Conservation (phyloP, 2,329 filamentous ascomycete genomes). For the Claviceps lovelessii region DNA sequence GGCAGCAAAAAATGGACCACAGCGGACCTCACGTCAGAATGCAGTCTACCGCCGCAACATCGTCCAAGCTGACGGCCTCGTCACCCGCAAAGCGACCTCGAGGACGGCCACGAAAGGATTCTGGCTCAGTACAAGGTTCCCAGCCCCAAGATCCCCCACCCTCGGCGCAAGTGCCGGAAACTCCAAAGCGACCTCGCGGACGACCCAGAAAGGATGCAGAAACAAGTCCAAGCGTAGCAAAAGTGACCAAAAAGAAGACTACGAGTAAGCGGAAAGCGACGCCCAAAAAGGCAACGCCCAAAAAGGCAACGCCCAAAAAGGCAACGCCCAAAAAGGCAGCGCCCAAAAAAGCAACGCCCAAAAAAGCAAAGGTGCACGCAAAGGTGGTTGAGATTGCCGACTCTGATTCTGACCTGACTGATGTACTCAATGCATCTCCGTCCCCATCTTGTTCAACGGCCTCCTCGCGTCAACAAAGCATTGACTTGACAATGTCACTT, state of each 20-base stretch:
- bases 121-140: conserved; percentile 9
- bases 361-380: not conserved
- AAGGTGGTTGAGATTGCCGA: conserved; percentile 35
- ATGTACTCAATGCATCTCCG: conserved; percentile 17
- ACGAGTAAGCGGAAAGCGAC: not conserved
- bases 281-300: not conserved
- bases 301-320: no score
- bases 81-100: conserved; percentile 15
- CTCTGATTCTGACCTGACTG: conserved; percentile 28
- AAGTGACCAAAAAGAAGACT: not conserved
- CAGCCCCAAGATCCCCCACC: conserved; percentile 21
- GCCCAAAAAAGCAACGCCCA: not conserved
- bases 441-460: conserved; percentile 25
- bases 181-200: conserved; percentile 25
- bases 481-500: conserved; percentile 30
- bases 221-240: conserved; percentile 6
- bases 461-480: conserved; percentile 24
- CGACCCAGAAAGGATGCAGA: conserved; percentile 25
- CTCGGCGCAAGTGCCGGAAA: conserved; percentile 18
- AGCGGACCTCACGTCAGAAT: conserved; percentile 9
- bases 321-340: not conserved
- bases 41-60: not conserved
- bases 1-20: conserved; percentile 40
- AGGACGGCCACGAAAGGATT: conserved; percentile 21
- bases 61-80: not conserved